These are phyloP conservation scores for Dichotomopilus funicola DNA, from an alignment of 2,329 filamentous ascomycete species.

Conservation along the genomic window DNA sequence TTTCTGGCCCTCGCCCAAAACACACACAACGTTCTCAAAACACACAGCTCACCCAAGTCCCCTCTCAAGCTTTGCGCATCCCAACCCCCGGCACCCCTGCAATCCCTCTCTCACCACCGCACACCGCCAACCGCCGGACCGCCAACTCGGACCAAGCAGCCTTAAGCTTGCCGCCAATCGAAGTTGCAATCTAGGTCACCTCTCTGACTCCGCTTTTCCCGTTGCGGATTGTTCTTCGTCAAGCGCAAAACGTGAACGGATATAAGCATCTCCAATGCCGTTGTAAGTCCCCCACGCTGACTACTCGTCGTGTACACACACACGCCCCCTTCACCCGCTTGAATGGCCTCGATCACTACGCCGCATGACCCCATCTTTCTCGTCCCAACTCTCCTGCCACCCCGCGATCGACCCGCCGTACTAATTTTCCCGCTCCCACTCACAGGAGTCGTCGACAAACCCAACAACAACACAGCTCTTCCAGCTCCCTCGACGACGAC, in stretches of 20 bases:
- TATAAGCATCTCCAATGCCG: conserved; percentile 32
- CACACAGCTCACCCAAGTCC: conserved; percentile 2
- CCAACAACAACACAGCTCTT: conserved; percentile 3
- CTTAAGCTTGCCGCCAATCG: neutral
- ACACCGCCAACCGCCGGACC: conserved; percentile 9
- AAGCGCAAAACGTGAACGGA: conserved; percentile 38
- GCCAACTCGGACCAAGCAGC: neutral
- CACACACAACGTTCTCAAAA: neutral
- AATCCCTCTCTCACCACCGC: neutral
- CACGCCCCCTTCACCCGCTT: neutral
- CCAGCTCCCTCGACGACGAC: conserved; percentile 32
- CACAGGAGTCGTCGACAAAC: conserved; percentile 15
- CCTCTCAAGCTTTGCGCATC: neutral
- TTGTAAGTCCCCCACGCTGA: conserved; percentile 26
- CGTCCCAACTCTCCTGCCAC: neutral
- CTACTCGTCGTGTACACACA: neutral
- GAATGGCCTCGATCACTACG: conserved; percentile 14
- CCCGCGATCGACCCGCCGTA: conserved; percentile 10
- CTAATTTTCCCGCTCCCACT: neutral
- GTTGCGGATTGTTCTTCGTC: conserved; percentile 39
- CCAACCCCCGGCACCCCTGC: conserved; percentile 7
- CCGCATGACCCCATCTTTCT: conserved; percentile 11
- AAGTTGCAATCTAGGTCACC: conserved; percentile 8
- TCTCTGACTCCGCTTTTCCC: conserved; percentile 41
- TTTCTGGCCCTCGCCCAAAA: neutral